A percentile compares a stretch with the other conserved stretches of the same genome.
Conservation (phyloP, 345 rosid species). For the Barbarea vulgaris region DNA sequence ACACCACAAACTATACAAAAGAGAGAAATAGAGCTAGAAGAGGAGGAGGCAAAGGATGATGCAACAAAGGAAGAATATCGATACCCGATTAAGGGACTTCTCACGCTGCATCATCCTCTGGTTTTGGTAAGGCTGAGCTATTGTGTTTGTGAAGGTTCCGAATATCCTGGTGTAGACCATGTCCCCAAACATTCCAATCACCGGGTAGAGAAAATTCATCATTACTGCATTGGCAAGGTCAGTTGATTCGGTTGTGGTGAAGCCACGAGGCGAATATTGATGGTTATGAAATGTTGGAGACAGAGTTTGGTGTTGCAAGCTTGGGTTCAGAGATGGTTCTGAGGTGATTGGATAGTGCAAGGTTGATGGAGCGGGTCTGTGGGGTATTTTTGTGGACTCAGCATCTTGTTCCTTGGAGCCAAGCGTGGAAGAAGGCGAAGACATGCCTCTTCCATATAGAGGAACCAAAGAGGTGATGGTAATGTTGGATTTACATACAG, state of each 20-base stretch:
- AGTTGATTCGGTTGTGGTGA: slow-evolving; percentile 44
- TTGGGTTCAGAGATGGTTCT: slow-evolving; percentile 15
- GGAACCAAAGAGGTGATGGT: slow-evolving; percentile 75
- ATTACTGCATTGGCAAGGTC: slow-evolving; percentile 49
- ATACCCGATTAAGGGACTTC: slow-evolving; percentile 75
- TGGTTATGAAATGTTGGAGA: slow-evolving; percentile 25
- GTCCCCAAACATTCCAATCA: slow-evolving; percentile 68
- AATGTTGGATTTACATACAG: slow-evolving; percentile 78
- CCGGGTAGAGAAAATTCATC: slow-evolving; percentile 50
- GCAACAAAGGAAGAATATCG: slow-evolving; percentile 76
- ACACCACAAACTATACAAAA: slow-evolving; percentile 29
- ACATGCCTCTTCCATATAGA: slow-evolving; percentile 76
- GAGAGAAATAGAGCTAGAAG: slow-evolving; percentile 29
- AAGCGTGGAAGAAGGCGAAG: slow-evolving; percentile 39
- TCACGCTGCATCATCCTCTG: slow-evolving; percentile 66
- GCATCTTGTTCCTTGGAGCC: slow-evolving; percentile 23
- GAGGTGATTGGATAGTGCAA: slow-evolving; percentile 24
- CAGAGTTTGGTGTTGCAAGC: slow-evolving; percentile 28
- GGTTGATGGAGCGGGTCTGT: slow-evolving; percentile 54
- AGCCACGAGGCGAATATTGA: slow-evolving; percentile 43
- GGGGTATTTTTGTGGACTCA: slow-evolving; percentile 53
- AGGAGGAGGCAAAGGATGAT: slow-evolving; percentile 66
- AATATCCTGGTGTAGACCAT: slow-evolving; percentile 54
- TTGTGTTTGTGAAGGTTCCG: slow-evolving; percentile 55
- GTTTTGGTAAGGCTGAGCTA: slow-evolving; percentile 52